Evolutionary conservation across 2,329 filamentous ascomycete species (phyloP), one percentile per base, ranked within the genome.

Genomic region (Colletotrichum paranaense): DNA sequence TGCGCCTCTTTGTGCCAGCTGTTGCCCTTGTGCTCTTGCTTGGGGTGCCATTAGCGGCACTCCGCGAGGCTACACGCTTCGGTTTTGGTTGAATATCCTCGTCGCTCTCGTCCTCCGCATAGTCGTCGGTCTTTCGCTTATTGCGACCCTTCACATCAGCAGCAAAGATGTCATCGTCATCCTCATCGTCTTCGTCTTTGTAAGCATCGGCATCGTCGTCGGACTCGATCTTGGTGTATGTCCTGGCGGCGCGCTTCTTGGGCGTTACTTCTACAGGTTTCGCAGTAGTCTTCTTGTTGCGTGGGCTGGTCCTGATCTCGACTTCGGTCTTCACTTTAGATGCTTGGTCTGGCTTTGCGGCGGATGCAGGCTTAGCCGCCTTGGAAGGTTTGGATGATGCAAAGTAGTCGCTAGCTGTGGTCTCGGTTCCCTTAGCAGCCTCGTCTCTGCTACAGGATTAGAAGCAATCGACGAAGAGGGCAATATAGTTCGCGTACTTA

Each of bases 151-250:
- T 93, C 42, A 88, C 89, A 75, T 94, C 91, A 4, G 93, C 92
- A 16, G 92, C 93, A 81, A 95, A 95, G 24, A 98, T 95, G 77
- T 98, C 95, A n/a, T 90, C 93, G 3, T 90, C 92, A 57, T 94
- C 90, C 7, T 89, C 87, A 46, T 93, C 92, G 42, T 92, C 92
- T 66, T 94, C 92, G 24, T 94, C 90, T 76, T 93, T 83, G 71
- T 89, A 90, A 5, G 86, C 88, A 77, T 90, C 88, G 9, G 88
- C 87, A 71, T 91, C 88, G 46, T 90, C 87, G 46, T 89, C 81
- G 5, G 79, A 75, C 28, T 80, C 78, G 68, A 84, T 79, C 60
- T 86, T 84, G 63, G 82, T 83, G 67, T 85, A 82, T 1, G 85
- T 80, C 1, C 82, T 81, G 2, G 84, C 80, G 0, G 84, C 58